phyloP scores from a whole-genome alignment of 257 asterid genomes.

The Penstemon barbatus region DNA sequence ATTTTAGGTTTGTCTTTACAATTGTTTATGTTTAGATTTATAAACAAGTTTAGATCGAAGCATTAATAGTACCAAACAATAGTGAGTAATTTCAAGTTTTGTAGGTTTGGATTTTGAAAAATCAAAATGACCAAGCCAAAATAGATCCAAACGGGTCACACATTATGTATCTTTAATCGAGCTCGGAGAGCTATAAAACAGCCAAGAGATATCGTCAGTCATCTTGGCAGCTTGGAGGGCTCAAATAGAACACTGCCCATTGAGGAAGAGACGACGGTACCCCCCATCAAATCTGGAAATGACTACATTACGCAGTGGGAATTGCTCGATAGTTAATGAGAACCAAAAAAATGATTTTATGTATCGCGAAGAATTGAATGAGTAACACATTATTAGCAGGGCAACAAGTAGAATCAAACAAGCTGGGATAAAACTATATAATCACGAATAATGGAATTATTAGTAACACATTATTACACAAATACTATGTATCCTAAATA shows the following conservation, averaged over 20 bases:
- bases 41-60: too few relatives aligned
- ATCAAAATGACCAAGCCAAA: too few relatives aligned
- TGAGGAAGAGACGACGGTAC: constrained; percentile 51
- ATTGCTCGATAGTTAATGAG: constrained; percentile 40
- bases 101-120: too few relatives aligned
- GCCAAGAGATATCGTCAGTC: constrained; percentile 30
- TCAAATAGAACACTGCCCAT: constrained; percentile 94
- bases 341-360: constrained; percentile 46
- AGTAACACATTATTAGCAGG: constrained; percentile 24
- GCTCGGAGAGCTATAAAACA: too few relatives aligned
- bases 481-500: constrained; percentile 21
- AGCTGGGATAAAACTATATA: constrained; percentile 1
- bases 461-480: constrained; percentile 15
- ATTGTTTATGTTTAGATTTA: too few relatives aligned
- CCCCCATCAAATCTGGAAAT: constrained; percentile 42
- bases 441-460: not conserved
- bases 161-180: too few relatives aligned
- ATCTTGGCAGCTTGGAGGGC: constrained; percentile 53
- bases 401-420: not conserved
- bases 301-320: constrained; percentile 53
- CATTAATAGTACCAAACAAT: not conserved
- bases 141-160: too few relatives aligned
- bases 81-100: too few relatives aligned
- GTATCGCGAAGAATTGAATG: not conserved
- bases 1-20: too few relatives aligned